Percentiles rank a stretch among this genome's conserved stretches.
phyloP scores from a whole-genome alignment of 805 yeast genomes.

The Candida alai region DNA sequence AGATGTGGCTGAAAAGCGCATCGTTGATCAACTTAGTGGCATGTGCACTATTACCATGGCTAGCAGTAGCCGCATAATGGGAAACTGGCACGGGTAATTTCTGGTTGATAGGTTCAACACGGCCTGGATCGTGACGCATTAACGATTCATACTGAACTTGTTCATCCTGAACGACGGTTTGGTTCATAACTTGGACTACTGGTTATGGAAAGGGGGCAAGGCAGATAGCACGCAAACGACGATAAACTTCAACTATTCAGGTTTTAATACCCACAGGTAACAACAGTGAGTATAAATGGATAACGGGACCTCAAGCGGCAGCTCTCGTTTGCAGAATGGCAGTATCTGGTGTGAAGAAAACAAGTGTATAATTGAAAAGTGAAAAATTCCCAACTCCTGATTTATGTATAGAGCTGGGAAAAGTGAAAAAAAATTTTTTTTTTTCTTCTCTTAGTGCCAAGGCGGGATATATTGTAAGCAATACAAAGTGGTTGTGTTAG shows the following conservation, averaged over 20 bases:
- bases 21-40: slow-evolving; percentile 24
- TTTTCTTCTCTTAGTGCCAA: no score
- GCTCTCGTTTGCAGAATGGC: slow-evolving; percentile 41
- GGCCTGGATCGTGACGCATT: slow-evolving; percentile 1
- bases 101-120: background rate
- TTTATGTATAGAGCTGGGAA: no score
- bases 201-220: no score
- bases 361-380: no score
- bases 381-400: no score
- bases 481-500: no score
- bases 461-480: no score
- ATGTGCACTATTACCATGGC: no score
- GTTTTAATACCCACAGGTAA: slow-evolving; percentile 25
- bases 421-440: no score
- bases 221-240: no score
- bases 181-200: slow-evolving; percentile 4
- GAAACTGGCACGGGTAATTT: background rate
- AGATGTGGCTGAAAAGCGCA: slow-evolving; percentile 39
- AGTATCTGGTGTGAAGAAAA: no score
- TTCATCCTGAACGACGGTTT: slow-evolving; percentile 7
- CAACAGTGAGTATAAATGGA: slow-evolving; percentile 27
- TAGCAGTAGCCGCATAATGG: background rate
- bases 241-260: no score
- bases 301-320: slow-evolving; percentile 38
- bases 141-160: slow-evolving; percentile 2